phyloP scores from a whole-genome alignment of 352 stramenopile species.

The Pythium pectinolyticum region DNA sequence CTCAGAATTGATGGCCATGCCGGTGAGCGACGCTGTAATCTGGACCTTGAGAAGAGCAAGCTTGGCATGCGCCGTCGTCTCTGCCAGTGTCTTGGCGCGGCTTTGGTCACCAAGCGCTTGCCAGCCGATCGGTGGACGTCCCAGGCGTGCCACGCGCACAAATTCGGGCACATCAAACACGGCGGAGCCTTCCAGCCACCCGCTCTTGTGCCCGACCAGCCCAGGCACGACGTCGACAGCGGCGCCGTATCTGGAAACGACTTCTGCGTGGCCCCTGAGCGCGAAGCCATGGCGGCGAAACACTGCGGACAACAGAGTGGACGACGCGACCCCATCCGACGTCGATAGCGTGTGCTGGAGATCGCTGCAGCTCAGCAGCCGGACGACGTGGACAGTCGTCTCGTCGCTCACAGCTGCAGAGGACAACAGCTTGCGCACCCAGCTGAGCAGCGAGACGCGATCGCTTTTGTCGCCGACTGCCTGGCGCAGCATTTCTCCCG shows the following conservation, averaged over 20 bases:
- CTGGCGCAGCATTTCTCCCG: conserved; percentile 58
- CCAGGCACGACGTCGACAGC: conserved; percentile 21
- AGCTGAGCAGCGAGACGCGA: conserved; percentile 59
- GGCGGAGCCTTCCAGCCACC: conserved; percentile 14
- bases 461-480: conserved; percentile 54
- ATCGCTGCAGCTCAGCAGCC: conserved; percentile 35
- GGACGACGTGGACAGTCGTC: conserved; percentile 63
- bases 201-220: conserved; percentile 17
- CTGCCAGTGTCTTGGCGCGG: not conserved
- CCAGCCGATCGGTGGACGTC: conserved; percentile 19
- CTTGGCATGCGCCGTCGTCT: conserved; percentile 14
- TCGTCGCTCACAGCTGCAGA: conserved; percentile 53
- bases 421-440: conserved; percentile 69
- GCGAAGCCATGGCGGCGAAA: conserved; percentile 17
- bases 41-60: conserved; percentile 7
- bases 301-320: conserved; percentile 7
- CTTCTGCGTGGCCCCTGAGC: conserved; percentile 3
- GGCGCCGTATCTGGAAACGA: not conserved
- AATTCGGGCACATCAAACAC: conserved; percentile 20
- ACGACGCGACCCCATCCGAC: conserved; percentile 5
- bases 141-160: conserved; percentile 14
- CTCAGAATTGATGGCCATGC: not conserved
- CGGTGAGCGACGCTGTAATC: not conserved
- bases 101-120: conserved; percentile 1
- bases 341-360: conserved; percentile 6